Evolutionary conservation across 352 stramenopile species (phyloP).

Genomic region (Halophytophthora polymorphica): DNA sequence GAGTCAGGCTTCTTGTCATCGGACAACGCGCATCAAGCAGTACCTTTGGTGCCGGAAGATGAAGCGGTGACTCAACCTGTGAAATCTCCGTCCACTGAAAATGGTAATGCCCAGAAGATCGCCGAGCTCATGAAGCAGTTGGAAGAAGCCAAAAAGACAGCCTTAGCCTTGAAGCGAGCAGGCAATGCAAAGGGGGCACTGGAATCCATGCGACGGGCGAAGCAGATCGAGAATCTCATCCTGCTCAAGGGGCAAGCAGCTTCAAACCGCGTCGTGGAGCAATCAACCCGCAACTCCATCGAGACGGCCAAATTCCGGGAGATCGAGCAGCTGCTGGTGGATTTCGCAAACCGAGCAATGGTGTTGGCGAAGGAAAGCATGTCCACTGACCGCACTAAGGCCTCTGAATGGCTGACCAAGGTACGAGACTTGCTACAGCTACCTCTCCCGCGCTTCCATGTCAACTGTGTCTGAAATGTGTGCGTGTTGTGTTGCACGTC

Average conservation of each 20-base stretch:
- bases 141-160: slow-evolving; percentile 33
- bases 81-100: neutral
- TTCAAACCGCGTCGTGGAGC: neutral
- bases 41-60: slow-evolving; percentile 5
- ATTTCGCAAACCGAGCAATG: slow-evolving; percentile 60
- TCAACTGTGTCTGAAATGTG: neutral
- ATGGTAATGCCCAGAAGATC: slow-evolving; percentile 10
- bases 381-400: slow-evolving; percentile 39
- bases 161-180: slow-evolving; percentile 53
- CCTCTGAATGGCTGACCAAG: slow-evolving; percentile 57
- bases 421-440: slow-evolving; percentile 14
- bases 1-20: slow-evolving; percentile 20
- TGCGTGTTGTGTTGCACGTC: neutral
- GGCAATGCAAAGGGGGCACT: slow-evolving; percentile 55
- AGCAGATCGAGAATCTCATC: slow-evolving; percentile 67
- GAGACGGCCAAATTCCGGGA: slow-evolving; percentile 41
- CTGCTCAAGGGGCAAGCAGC: slow-evolving; percentile 35
- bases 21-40: slow-evolving; percentile 9
- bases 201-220: slow-evolving; percentile 62
- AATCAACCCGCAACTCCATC: slow-evolving; percentile 12
- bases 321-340: slow-evolving; percentile 60
- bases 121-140: slow-evolving; percentile 43
- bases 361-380: slow-evolving; percentile 49
- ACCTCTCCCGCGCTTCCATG: neutral
- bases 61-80: neutral